Base-by-base conservation (phyloP, 1,139 yeast species). In the Pichia sp. region DNA sequence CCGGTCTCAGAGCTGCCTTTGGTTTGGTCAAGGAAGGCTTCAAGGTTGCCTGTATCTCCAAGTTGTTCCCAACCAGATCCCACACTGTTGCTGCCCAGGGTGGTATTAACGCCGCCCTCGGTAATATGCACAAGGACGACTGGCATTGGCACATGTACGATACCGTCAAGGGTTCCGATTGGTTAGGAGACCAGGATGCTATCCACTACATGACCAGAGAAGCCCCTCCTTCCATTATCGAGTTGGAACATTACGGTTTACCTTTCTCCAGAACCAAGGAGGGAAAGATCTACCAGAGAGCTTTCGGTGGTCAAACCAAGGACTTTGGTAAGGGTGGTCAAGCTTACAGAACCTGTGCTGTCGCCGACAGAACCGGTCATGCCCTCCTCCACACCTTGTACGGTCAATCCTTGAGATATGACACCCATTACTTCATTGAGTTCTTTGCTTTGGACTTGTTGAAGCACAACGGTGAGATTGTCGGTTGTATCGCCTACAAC, bases 71-170 rank as follows among this genome's bases (percentile, higher is more conserved):
- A 52, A 93, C 99, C 48, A 86, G 99, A 75, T 90, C 97, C 30
- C 99, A 93, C 72, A 93, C 99, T 30, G 99, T 93, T 53, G 99
- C 99, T 54, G 99, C 99, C 53, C 99, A 93, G 74, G 99, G 99
- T 74, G 99, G 99, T 75, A 93, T 93, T 74, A 93, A 93, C 67
- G 99, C 99, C 63, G 99, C 99, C 43, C 79, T 93, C 59, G 93
- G 95, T 62, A 93, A 93, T 78, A 91, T 93, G 96, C 98, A 95
- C 76, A 78, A 81, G 62, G 99, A 93, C 72, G 93, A 91, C 76
- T 93, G 99, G 99, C 95, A 88, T 72, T 93, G 99, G 98, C 99
- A 93, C 74, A 91, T 93, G 96, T 91, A 91, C 74, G 99, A 93
- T 69, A 93, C 99, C 66, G 99, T 93, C 66, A 93, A 93, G 76